Percentiles rank a stretch among this genome's conserved stretches.
These are phyloP conservation scores for Auriculariales sp. DNA, from an alignment of 768 basidiomycete genomes.

Conservation along the genomic window DNA sequence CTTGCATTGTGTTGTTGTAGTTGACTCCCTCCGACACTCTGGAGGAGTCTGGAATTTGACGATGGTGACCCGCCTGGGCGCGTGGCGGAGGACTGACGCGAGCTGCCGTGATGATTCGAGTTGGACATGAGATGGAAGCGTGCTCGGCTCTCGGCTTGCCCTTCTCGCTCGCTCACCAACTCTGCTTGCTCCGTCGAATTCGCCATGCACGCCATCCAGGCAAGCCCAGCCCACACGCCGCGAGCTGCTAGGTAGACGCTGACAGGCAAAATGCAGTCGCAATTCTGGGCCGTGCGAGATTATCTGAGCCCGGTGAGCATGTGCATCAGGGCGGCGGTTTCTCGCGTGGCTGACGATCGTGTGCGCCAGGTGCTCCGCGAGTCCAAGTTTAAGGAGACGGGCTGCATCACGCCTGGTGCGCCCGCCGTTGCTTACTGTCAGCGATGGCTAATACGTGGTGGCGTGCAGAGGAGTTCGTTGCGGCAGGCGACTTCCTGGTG, in stretches of 20 bases:
- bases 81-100: too few relatives aligned
- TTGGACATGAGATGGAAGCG: too few relatives aligned
- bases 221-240: neutral
- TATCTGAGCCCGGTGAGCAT: conserved; percentile 75
- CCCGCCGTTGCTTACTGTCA: conserved; percentile 2
- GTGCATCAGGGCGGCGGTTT: conserved; percentile 12
- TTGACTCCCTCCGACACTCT: too few relatives aligned
- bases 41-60: too few relatives aligned
- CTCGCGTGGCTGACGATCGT: conserved; percentile 12
- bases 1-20: too few relatives aligned
- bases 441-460: conserved; percentile 1
- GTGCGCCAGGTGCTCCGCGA: conserved; percentile 73
- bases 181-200: too few relatives aligned
- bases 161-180: too few relatives aligned
- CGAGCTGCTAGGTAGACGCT: conserved; percentile 1
- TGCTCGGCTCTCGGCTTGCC: too few relatives aligned
- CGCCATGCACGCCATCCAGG: conserved; percentile 10
- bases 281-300: conserved; percentile 87
- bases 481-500: conserved; percentile 89
- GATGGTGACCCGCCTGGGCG: too few relatives aligned
- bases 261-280: conserved; percentile 41
- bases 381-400: conserved; percentile 98
- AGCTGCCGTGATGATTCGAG: too few relatives aligned
- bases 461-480: conserved; percentile 86
- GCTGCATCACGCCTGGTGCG: conserved; percentile 85